These are phyloP conservation scores for Ophiostoma australiae DNA, from an alignment of 2,329 filamentous ascomycete genomes.

Conservation along the genomic window DNA sequence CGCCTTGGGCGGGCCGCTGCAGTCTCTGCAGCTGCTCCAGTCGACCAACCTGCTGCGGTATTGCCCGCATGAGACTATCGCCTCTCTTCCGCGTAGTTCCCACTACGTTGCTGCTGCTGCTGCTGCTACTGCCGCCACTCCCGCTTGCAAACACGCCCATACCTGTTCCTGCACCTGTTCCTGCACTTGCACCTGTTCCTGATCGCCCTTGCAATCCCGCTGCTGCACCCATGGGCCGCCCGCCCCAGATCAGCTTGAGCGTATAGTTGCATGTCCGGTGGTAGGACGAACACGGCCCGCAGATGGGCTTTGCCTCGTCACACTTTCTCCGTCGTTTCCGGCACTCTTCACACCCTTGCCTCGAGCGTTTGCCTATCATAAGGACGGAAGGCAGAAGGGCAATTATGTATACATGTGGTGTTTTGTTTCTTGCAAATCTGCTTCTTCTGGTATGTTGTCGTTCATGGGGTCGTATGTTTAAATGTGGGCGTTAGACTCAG, in stretches of 20 bases:
- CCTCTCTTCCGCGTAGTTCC: neutral
- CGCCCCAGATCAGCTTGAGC: conserved; percentile 22
- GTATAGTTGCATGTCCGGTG: conserved; percentile 22
- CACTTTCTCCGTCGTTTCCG: conserved; percentile 24
- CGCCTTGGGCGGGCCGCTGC: neutral
- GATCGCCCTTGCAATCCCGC: neutral
- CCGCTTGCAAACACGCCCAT: neutral
- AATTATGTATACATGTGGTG: conserved; percentile 9
- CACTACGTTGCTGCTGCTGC: conserved; percentile 4
- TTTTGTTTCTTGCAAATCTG: neutral
- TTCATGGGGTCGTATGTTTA: neutral
- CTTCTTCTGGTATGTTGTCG: neutral
- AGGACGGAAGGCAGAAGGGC: neutral
- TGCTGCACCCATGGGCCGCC: conserved; percentile 4
- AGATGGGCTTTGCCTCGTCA: conserved; percentile 23
- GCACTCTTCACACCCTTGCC: conserved; percentile 25
- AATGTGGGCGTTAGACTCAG: neutral
- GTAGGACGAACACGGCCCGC: conserved; percentile 17
- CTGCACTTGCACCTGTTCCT: neutral
- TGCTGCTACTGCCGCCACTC: neutral
- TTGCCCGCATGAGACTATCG: neutral
- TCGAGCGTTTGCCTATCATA: conserved; percentile 19
- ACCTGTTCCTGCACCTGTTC: neutral
- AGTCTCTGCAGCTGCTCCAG: neutral
- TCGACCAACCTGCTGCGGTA: neutral